Conservation (phyloP, 805 yeast genomes). For the Danielia oregonensis region DNA sequence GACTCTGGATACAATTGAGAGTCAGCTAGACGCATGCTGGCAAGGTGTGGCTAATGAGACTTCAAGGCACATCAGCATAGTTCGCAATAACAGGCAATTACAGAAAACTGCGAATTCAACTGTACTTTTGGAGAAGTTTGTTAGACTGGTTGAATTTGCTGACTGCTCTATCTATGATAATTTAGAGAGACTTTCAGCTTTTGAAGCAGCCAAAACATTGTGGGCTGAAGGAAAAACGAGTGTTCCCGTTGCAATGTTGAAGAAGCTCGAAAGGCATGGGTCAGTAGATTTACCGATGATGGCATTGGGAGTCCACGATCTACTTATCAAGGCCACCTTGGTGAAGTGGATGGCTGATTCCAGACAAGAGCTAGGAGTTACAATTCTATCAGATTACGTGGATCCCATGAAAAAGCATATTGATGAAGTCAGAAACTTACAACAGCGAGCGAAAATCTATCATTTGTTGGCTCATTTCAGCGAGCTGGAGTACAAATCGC, state of each 20-base stretch:
- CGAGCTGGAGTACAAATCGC: constrained; percentile 53
- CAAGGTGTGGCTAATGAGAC: constrained; percentile 35
- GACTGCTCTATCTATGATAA: constrained; percentile 9
- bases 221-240: constrained; percentile 62
- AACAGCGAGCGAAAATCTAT: constrained; percentile 43
- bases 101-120: constrained; percentile 54
- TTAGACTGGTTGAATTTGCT: constrained; percentile 11
- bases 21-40: constrained; percentile 11
- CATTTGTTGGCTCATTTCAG: constrained; percentile 72
- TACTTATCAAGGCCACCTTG: constrained; percentile 38
- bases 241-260: constrained; percentile 55
- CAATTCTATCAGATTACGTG: constrained; percentile 56
- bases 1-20: neutral
- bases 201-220: constrained; percentile 54
- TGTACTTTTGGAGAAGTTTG: constrained; percentile 39
- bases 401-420: constrained; percentile 35
- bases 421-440: constrained; percentile 8
- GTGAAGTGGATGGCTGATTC: constrained; percentile 73
- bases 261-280: constrained; percentile 16
- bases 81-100: constrained; percentile 31
- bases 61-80: constrained; percentile 36
- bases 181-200: constrained; percentile 12
- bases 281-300: constrained; percentile 14
- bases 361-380: constrained; percentile 59
- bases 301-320: constrained; percentile 16